Base-by-base conservation (phyloP, 495 filamentous ascomycete genomes). In the Xylaria telfairii region DNA sequence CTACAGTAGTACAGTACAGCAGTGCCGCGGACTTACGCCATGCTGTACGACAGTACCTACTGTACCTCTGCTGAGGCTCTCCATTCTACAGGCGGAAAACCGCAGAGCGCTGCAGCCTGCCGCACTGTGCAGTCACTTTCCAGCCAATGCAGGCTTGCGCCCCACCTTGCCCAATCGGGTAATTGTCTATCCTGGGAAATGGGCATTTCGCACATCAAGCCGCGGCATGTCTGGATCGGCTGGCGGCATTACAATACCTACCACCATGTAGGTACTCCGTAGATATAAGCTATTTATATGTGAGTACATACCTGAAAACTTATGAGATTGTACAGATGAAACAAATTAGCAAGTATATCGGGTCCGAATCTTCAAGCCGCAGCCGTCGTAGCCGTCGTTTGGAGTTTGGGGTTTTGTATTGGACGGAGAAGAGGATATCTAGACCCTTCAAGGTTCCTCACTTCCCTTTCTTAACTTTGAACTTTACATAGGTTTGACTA, bases 181-280 rank as follows among this genome's bases (percentile, higher is more conserved):
- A 47, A 65, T 49, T 44, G 10, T 37, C 28, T 19, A 51, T 46
- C 13, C 28, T 47, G 24, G 60, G 60, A 26, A 54, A 10, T 49
- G 34, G 57, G 24, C 26, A 59, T 59, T 37, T 56, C 53, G 15
- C 19, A 61, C 51, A 28, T 28, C 13, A 30, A 54, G 51, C 51
- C 12, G 26, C 51, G 8, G 51, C 41, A 44, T 63, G 60, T 46
- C 41, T 46, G 10, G n/a, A n/a, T 63, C 60, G 60, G 60, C 39
- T 63, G 15, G 60, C 26, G 39, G 32, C 60, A 63, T 63, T 54
- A n/a, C n/a, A n/a, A n/a, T n/a, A n/a, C n/a, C n/a, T n/a, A n/a
- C n/a, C n/a, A n/a, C n/a, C n/a, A n/a, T n/a, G n/a, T n/a, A n/a
- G n/a, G n/a, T n/a, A n/a, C n/a, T n/a, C n/a, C n/a, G n/a, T n/a